These are phyloP conservation scores for Microdochium trichocladiopsis DNA, from an alignment of 2,329 filamentous ascomycete genomes.

Conservation along the genomic window DNA sequence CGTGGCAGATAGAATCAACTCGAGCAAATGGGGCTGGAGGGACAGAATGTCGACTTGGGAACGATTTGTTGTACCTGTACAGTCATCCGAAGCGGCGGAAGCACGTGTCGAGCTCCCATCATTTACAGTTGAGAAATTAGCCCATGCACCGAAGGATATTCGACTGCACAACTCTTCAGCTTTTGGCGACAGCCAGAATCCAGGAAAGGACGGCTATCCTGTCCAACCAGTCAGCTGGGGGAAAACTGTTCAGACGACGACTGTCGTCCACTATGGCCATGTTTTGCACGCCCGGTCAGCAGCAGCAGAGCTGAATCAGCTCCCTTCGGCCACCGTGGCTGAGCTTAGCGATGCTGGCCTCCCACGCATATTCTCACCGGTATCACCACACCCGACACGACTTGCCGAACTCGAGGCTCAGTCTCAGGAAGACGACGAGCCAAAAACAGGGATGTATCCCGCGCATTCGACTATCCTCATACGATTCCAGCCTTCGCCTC, in stretches of 20 bases:
- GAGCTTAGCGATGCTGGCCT: conserved; percentile 9
- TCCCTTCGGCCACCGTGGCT: conserved; percentile 5
- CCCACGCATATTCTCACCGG: conserved; percentile 33
- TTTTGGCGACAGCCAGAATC: neutral
- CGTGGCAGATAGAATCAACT: conserved; percentile 17
- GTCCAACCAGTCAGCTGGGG: conserved; percentile 13
- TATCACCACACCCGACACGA: conserved; percentile 37
- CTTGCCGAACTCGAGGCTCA: conserved; percentile 25
- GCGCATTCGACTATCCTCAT: conserved; percentile 31
- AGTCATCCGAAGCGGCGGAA: neutral
- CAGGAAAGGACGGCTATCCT: neutral
- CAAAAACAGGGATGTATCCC: conserved; percentile 9
- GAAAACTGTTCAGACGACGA: conserved; percentile 12
- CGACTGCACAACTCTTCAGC: too few species aligned
- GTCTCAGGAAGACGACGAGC: conserved; percentile 8
- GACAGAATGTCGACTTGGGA: conserved; percentile 25
- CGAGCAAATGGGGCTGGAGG: conserved; percentile 27
- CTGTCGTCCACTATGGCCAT: conserved; percentile 43
- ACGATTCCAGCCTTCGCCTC: conserved; percentile 33
- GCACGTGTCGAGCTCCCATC: neutral
- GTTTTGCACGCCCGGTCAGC: conserved; percentile 24
- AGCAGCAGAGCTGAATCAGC: conserved; percentile 1
- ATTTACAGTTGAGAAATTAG: neutral
- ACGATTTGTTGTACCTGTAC: conserved; percentile 17
- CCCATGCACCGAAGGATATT: too few species aligned